Evolutionary conservation across 2,329 filamentous ascomycete species (phyloP), one percentile per base, ranked within the genome.

Genomic region (Trichoderma sp.): DNA sequence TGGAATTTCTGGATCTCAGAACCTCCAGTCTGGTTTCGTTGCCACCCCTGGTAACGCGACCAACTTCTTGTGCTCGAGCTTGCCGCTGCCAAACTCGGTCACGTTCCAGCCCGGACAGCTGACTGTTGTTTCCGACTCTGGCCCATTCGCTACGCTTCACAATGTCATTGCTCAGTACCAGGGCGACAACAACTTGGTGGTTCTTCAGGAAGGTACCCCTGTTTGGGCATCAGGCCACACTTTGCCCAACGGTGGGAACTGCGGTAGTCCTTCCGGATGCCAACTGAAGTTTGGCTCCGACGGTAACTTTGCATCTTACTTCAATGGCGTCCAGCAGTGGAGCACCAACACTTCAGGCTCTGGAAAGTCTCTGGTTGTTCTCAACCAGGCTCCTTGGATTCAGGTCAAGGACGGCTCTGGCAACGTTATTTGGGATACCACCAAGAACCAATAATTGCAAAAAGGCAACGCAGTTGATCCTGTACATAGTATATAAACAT

Each of bases 141-240:
- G 62, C 5, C 67, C 71, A 24, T 73, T 74, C 24, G 72, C 70
- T 1, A 49, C 71, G 24, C 70, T 75, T 16, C 70, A 73, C 43
- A 65, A 71, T 16, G 72, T 74, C 35, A 70, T 71, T 29, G 72
- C 72, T 11, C 73, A 75, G 58, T 72, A 74, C 49, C 74, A 76
- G 67, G 73, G 73, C 16, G 75, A 76, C 53, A 74, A 68, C 31
- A 76, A 76, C 64, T 61, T 76, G 13, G 73, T 76, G 2, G 72
- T 72, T 11, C 62, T 71, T n/a, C 57, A 69, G 29, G 27, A 6
- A 24, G 72, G 72, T 2, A 60, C 31, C 24, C 71, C 71, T n/a
- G 67, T 72, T 13, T 72, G 71, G 71, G 71, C 71, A 7, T 71
- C 63, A 11, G 71, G 71, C 0, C 69, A 72, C 40, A 72, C 71